A percentile compares a stretch with the other conserved stretches of the same genome.
Conservation (phyloP, 2,329 filamentous ascomycete genomes). For the Lecanoromycetidae sp. region DNA sequence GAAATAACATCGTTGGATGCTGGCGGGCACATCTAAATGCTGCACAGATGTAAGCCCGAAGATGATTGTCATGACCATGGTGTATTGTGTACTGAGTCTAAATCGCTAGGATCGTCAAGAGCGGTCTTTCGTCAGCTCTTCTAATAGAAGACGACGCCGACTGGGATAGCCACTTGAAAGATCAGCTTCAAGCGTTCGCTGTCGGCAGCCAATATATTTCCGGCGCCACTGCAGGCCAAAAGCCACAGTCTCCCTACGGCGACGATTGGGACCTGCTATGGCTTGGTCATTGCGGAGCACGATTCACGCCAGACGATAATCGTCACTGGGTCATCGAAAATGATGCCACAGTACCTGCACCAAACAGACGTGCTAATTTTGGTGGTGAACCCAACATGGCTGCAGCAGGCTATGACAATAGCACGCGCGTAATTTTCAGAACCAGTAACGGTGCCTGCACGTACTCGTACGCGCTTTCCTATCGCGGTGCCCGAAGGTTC, state of each 20-base stretch:
- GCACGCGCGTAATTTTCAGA: slow-evolving; percentile 22
- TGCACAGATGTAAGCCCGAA: slow-evolving; percentile 16
- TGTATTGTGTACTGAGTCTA: background rate
- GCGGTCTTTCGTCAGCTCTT: slow-evolving; percentile 36
- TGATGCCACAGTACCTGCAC: slow-evolving; percentile 21
- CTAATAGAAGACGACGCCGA: slow-evolving; percentile 48
- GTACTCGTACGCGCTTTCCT: slow-evolving; percentile 27
- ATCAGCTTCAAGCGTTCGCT: slow-evolving; percentile 36
- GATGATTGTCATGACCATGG: background rate
- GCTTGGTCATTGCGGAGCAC: slow-evolving; percentile 35
- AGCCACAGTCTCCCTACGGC: slow-evolving; percentile 37
- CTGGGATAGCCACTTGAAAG: slow-evolving; percentile 43
- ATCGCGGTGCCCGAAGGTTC: slow-evolving; percentile 32
- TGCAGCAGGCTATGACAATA: slow-evolving; percentile 20
- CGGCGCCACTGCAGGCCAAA: slow-evolving; percentile 18
- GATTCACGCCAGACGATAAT: slow-evolving; percentile 7
- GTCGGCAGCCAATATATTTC: slow-evolving; percentile 18
- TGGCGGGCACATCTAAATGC: slow-evolving; percentile 33
- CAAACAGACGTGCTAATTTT: slow-evolving; percentile 14
- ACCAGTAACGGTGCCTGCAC: slow-evolving; percentile 24
- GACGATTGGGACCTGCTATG: slow-evolving; percentile 42
- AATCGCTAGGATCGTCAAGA: slow-evolving; percentile 23
- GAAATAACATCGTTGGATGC: slow-evolving; percentile 19
- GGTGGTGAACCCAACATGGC: slow-evolving; percentile 11
- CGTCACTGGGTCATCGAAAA: slow-evolving; percentile 20